Conservation (phyloP, 495 filamentous ascomycete species). For the Talaromyces ruber region DNA sequence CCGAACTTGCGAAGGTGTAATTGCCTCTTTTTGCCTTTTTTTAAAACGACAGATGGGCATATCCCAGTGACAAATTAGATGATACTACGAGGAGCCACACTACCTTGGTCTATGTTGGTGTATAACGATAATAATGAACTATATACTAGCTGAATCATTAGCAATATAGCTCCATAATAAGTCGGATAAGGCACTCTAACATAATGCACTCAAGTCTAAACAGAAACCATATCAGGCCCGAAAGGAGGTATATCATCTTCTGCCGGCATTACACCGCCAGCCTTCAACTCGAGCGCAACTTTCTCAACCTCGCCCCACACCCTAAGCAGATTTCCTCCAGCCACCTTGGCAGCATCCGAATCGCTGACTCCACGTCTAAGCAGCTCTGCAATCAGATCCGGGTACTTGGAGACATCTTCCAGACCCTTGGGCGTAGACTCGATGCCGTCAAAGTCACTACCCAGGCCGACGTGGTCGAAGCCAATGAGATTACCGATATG, state of each 20-base stretch:
- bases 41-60: too few species aligned
- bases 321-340: slow-evolving; percentile 64
- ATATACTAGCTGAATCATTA: background rate
- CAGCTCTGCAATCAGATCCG: slow-evolving; percentile 68
- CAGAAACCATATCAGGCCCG: background rate
- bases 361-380: slow-evolving; percentile 59
- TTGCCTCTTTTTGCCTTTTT: background rate
- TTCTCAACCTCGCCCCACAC: slow-evolving; percentile 68
- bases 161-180: background rate
- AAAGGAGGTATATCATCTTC: slow-evolving; percentile 46
- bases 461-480: slow-evolving; percentile 52
- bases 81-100: background rate
- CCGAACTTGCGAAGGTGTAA: background rate
- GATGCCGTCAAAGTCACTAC: slow-evolving; percentile 59
- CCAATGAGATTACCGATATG: slow-evolving; percentile 49
- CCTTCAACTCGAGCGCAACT: slow-evolving; percentile 55
- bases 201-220: background rate
- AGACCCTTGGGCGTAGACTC: slow-evolving; percentile 35
- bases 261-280: slow-evolving; percentile 45
- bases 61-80: too few species aligned
- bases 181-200: background rate
- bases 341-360: slow-evolving; percentile 55
- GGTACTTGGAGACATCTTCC: slow-evolving; percentile 78
- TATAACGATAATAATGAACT: background rate
- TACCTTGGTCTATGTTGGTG: background rate